Evolutionary conservation across 2,329 filamentous ascomycete genomes (phyloP).

Genomic region (Aspergillus fructus): DNA sequence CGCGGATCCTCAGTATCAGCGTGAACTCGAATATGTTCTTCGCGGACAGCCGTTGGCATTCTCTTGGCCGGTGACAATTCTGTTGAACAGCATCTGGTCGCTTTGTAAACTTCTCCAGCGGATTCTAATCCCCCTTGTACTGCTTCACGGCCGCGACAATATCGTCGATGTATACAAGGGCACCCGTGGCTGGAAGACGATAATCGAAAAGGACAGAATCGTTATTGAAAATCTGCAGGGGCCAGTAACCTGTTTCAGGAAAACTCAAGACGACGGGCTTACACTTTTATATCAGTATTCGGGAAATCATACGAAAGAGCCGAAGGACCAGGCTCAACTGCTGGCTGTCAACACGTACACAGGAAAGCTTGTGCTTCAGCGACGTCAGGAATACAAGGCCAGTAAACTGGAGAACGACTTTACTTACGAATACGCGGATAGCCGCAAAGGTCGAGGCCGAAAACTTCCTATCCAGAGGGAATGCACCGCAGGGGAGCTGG

Average conservation of each 20-base stretch:
- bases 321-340: conserved; percentile 39
- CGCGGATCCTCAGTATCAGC: conserved; percentile 52
- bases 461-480: conserved; percentile 46
- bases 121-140: conserved; percentile 44
- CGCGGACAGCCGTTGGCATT: conserved; percentile 34
- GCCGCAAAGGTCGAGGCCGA: conserved; percentile 17
- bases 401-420: conserved; percentile 45
- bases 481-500: conserved; percentile 47
- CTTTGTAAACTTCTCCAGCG: conserved; percentile 46
- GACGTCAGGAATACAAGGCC: conserved; percentile 46
- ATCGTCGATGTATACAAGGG: conserved; percentile 25
- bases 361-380: conserved; percentile 43
- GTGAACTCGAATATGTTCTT: conserved; percentile 47
- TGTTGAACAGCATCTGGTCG: conserved; percentile 48
- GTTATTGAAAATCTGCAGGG: conserved; percentile 48
- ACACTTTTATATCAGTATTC: conserved; percentile 40
- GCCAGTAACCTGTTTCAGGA: conserved; percentile 49
- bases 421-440: conserved; percentile 43
- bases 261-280: conserved; percentile 32
- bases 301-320: conserved; percentile 45
- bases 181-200: conserved; percentile 41
- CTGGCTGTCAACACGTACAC: conserved; percentile 49
- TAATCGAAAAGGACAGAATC: conserved; percentile 46
- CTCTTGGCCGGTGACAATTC: conserved; percentile 35
- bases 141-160: conserved; percentile 50